Base-by-base conservation (phyloP, 2,329 filamentous ascomycete species). In the Orbilia quercus region DNA sequence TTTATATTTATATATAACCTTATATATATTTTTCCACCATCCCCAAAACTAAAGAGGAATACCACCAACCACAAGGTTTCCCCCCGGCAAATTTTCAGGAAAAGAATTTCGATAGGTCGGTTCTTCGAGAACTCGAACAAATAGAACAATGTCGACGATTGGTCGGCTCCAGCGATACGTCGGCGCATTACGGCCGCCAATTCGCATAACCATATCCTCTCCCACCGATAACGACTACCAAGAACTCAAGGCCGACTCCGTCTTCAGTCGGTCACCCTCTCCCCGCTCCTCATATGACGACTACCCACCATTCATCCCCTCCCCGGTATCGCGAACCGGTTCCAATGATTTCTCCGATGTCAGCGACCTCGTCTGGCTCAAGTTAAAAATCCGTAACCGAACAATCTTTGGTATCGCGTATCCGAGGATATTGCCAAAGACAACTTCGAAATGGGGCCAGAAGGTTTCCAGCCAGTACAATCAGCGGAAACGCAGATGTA, bases 171-270 rank as follows among this genome's bases (percentile, higher is more conserved):
- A 63, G 25, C 67, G 67, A 11, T 72, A 72, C 54, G 67, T 65
- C 14, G 53, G 53, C 14, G 31, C 53, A 34, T 59, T 72, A 48
- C 51, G 67, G 9, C 59, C 67, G 14, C 67, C 67, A 54, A 65
- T 72, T 20, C 67, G 47, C 53, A 65, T 72, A 31, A 65, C 67
- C 22, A 54, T 72, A 22, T 64, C 67, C 6, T 55, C 55, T 4
- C 42, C 67, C 9, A 54, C 50, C 45, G 67, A 65, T 25, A 72
- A 72, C 31, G 67, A 72, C 44, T 72, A 72, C 47, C 67, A 72
- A 50, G 67, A 72, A 57, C 59, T 72, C 7, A 72, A 72, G 25
- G 18, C 45, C 44, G 67, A 65, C n/a, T 65, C 67, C 12, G 23
- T 54, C 36, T 23, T 59, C 22, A 72, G 67, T 44, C 28, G 67